Conservation (phyloP, 2,329 filamentous ascomycete species). For the Lasiodiplodia gonubiensis region DNA sequence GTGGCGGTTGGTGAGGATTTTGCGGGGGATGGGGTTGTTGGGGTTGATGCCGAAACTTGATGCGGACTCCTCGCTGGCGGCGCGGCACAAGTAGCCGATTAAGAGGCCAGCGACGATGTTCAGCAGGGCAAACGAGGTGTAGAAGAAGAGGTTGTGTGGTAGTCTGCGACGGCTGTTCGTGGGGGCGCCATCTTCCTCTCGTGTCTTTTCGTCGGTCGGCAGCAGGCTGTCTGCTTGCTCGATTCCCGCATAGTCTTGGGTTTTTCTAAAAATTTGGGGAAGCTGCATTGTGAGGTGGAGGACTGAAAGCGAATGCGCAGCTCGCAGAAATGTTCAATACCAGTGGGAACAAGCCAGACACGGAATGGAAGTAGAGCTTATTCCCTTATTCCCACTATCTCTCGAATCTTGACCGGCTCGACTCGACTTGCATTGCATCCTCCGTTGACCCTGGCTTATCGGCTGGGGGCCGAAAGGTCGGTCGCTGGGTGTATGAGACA, state of each 20-base stretch:
- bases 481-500: neutral
- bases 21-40: neutral
- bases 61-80: neutral
- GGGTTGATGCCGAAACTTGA: conserved; percentile 11
- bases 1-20: neutral
- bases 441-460: neutral
- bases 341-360: neutral
- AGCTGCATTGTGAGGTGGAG: neutral
- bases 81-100: neutral
- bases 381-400: neutral
- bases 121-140: neutral
- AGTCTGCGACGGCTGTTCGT: neutral
- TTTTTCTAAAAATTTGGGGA: neutral
- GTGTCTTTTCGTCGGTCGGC: neutral
- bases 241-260: neutral
- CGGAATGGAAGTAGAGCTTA: neutral
- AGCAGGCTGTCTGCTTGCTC: conserved; percentile 2
- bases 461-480: neutral
- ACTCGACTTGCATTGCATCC: neutral
- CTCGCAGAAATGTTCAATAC: neutral
- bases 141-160: neutral
- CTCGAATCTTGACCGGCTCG: neutral
- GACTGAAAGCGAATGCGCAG: neutral
- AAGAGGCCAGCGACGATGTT: neutral
- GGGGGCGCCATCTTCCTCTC: neutral